phyloP scores from a whole-genome alignment of 192 early-diverging fungal genomes.

The Funneliformis geosporum region DNA sequence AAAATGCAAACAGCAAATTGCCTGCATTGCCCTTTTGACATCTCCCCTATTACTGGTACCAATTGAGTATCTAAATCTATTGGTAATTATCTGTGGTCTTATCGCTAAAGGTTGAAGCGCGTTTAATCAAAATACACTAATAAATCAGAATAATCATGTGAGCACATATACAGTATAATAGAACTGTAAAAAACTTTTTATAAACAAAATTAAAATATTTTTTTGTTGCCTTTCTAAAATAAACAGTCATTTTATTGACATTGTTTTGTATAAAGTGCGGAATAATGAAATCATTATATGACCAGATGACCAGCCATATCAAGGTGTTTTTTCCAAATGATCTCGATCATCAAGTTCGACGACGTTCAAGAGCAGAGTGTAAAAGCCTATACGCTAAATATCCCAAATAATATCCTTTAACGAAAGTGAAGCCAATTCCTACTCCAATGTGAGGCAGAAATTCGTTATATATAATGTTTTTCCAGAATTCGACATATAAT shows the following conservation, averaged over 20 bases:
- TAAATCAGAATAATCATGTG: not conserved
- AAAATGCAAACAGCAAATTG: too few species aligned
- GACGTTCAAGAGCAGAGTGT: slow-evolving; percentile 81
- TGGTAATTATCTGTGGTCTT: slow-evolving; percentile 84
- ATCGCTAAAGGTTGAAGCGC: slow-evolving; percentile 86
- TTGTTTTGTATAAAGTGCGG: slow-evolving; percentile 83
- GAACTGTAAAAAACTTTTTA: not conserved
- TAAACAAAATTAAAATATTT: not conserved
- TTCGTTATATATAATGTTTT: slow-evolving; percentile 95
- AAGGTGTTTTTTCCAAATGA: slow-evolving; percentile 99
- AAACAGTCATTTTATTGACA: slow-evolving; percentile 83
- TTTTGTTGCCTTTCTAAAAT: slow-evolving; percentile 75
- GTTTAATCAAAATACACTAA: slow-evolving; percentile 77
- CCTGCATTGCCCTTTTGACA: slow-evolving; percentile 88
- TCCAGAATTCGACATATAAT: too few species aligned
- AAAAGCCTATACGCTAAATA: slow-evolving; percentile 97
- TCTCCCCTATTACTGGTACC: slow-evolving; percentile 99
- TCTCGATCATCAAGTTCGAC: slow-evolving; percentile 97
- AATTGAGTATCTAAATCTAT: slow-evolving; percentile 90
- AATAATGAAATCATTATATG: slow-evolving; percentile 87
- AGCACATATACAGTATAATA: not conserved
- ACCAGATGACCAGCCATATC: slow-evolving; percentile 96
- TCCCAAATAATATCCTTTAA: slow-evolving; percentile 97
- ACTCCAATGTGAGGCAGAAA: slow-evolving; percentile 94
- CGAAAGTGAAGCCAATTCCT: slow-evolving; percentile 75